phyloP scores from a whole-genome alignment of 2,329 filamentous ascomycete genomes.

The Helotiales sp. region DNA sequence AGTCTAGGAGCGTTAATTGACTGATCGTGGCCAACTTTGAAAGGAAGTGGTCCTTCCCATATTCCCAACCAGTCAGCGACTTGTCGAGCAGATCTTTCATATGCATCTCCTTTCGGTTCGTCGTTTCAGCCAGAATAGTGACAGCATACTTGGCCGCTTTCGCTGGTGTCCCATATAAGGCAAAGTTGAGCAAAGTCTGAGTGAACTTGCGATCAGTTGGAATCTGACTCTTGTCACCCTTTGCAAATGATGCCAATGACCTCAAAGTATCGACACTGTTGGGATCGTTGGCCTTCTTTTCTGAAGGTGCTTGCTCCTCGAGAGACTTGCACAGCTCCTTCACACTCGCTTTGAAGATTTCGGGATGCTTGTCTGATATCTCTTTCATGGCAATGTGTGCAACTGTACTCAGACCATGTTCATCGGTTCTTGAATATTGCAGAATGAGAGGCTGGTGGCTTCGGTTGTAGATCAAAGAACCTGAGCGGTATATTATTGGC shows the following conservation, averaged over 20 bases:
- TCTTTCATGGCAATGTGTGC: conserved; percentile 90
- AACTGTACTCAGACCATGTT: conserved; percentile 71
- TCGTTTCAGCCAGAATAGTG: conserved; percentile 69
- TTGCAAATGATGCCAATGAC: conserved; percentile 88
- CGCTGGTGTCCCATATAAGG: conserved; percentile 76
- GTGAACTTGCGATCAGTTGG: conserved; percentile 78
- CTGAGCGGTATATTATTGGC: conserved; percentile 79
- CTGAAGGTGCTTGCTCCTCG: conserved; percentile 74
- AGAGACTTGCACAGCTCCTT: conserved; percentile 88
- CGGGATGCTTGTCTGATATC: conserved; percentile 85
- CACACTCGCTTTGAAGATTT: conserved; percentile 89
- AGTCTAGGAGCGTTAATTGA: conserved; percentile 74
- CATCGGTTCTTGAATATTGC: conserved; percentile 80
- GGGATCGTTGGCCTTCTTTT: conserved; percentile 65
- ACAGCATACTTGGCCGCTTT: conserved; percentile 92
- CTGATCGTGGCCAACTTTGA: conserved; percentile 70
- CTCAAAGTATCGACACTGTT: conserved; percentile 88
- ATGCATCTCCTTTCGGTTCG: conserved; percentile 78
- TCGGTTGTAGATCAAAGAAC: conserved; percentile 86
- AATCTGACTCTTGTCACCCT: conserved; percentile 77
- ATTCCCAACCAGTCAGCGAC: conserved; percentile 72
- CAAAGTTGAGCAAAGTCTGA: conserved; percentile 79
- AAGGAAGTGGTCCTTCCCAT: conserved; percentile 72
- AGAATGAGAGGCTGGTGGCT: conserved; percentile 92
- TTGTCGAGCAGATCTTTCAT: conserved; percentile 80